Base-by-base conservation (phyloP, 768 basidiomycete genomes). In the Austroboletus eburneus region DNA sequence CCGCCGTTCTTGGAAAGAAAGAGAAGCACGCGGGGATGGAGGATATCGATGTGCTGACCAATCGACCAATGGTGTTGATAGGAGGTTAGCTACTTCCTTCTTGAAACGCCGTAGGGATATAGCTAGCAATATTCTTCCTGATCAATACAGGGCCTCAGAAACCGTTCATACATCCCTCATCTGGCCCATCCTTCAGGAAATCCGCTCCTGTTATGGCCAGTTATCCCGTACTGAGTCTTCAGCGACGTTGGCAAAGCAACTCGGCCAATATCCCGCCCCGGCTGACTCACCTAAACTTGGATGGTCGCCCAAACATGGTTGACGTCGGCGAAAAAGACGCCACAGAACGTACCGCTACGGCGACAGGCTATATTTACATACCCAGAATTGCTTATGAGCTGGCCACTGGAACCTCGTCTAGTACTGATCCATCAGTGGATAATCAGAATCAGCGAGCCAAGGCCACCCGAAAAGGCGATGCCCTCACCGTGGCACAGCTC, bases 11-110 rank as follows among this genome's bases (percentile, higher is more conserved):
- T 12, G 77, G 75, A 30, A 91, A 91, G 72, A 77, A 85, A 60
- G 86, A 80, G 63, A 90, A 85, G 57, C 90, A 93, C 58, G 86
- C 81, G 32, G 87, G 83, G 32, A 91, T 91, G 89, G 82, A 86
- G 58, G 75, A 78, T 48, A 87, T 90, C 48, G 81, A 90, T 62
- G 83, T 85, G 45, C 64, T 78, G 34, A 78, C 78, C 38, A 92
- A 91, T 69, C 74, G 87, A 42, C 87, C 90, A 10, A 94, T 94
- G 91, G 93, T 93, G 52, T 71, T 90, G 50, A 94, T 94, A 66
- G 92, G 91, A 68, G 91, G 91, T 83, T 94, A 79, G 87, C 78
- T 80, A 61, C 64, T 63, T 69, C 52, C 55, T 43, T 61, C 55
- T 49, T 48, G 56, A 49, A 43, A 36, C n/a, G 36, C 33, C 34